Percentiles rank a stretch among this genome's conserved stretches.
Conservation (phyloP, 345 rosid species). For the Hibiscus tridactylites region DNA sequence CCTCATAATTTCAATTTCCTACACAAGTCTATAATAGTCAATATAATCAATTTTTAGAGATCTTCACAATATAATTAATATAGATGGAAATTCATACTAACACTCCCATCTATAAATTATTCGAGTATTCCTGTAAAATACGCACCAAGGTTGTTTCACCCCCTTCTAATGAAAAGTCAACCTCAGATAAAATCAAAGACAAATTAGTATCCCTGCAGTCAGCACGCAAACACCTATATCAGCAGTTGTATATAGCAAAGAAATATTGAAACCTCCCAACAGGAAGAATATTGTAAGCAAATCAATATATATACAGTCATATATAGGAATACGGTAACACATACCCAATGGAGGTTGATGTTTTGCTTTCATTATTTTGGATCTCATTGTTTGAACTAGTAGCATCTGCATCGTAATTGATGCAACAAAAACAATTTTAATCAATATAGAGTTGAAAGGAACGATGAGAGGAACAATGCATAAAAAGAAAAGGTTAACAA, state of each 20-base stretch:
- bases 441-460: not conserved
- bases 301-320: not conserved
- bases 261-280: not conserved
- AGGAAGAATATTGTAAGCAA: not conserved
- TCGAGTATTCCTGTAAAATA: conserved; percentile 13
- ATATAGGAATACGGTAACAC: not conserved
- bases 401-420: conserved; percentile 33
- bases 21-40: not conserved
- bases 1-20: not conserved
- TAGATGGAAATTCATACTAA: not conserved
- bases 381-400: conserved; percentile 36
- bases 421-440: not conserved
- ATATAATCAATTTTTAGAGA: not conserved
- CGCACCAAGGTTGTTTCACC: conserved; percentile 63
- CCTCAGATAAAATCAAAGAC: conserved; percentile 60
- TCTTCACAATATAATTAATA: not conserved
- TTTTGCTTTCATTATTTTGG: conserved; percentile 30
- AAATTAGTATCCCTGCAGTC: conserved; percentile 45
- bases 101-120: not conserved
- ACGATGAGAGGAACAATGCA: conserved; percentile 1
- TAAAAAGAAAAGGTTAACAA: conserved; percentile 17
- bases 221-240: conserved; percentile 16
- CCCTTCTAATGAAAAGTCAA: conserved; percentile 53
- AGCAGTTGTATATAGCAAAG: not conserved
- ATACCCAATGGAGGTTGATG: conserved; percentile 32